A percentile compares a stretch with the other conserved stretches of the same genome.
Evolutionary conservation across 2,329 filamentous ascomycete genomes (phyloP).

Genomic region (Juglanconis oblonga): DNA sequence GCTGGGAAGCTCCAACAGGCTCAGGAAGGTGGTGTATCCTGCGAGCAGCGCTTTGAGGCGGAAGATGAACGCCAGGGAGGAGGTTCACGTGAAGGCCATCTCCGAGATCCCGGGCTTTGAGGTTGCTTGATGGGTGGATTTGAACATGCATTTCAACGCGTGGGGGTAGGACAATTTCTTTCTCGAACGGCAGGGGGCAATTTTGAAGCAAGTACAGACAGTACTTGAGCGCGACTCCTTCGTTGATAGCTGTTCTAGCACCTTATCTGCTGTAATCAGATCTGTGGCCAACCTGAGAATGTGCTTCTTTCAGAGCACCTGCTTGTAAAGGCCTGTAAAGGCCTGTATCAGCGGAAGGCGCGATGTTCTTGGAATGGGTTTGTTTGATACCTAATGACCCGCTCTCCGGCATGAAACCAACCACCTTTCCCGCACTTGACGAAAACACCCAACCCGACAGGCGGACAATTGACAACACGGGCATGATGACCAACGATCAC

Average conservation of each 20-base stretch:
- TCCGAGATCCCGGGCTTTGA: neutral
- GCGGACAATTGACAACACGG: neutral
- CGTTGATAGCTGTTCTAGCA: no score
- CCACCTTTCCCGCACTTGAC: no score
- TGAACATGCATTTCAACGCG: no score
- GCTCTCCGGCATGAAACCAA: neutral
- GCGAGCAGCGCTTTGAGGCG: neutral
- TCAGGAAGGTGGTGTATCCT: conserved; percentile 18
- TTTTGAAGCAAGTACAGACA: no score
- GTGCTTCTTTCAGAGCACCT: neutral
- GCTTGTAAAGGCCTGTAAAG: no score
- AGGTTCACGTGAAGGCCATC: neutral
- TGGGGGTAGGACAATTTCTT: no score
- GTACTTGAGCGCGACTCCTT: no score
- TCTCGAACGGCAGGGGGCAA: no score
- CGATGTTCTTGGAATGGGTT: neutral
- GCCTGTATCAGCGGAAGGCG: neutral
- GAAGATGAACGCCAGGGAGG: neutral
- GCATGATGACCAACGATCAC: neutral
- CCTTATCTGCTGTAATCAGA: no score
- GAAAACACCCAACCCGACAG: neutral
- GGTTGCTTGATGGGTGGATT: neutral
- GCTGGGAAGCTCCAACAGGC: conserved; percentile 35
- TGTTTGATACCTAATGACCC: neutral
- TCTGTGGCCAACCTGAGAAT: no score